Conservation (phyloP, 2,329 filamentous ascomycete species). For the Ceratocystis eucalypticola region DNA sequence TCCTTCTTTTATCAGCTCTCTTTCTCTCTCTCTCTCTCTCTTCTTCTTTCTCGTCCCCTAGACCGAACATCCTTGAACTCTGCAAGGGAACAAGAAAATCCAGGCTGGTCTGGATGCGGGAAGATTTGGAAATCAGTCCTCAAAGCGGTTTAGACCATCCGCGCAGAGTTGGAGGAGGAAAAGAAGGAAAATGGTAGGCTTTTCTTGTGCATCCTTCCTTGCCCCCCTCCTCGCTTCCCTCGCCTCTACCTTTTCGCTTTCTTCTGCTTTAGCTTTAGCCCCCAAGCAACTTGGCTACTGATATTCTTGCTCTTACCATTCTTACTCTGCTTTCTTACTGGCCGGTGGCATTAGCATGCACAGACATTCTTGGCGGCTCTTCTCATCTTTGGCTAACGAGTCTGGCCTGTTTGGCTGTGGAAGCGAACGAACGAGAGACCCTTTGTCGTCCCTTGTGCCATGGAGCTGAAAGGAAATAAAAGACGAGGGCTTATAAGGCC, state of each 20-base stretch:
- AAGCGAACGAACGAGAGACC: not conserved
- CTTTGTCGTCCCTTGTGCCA: not conserved
- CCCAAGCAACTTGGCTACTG: not conserved
- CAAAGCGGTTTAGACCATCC: not conserved
- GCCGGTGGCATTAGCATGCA: not conserved
- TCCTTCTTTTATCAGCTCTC: not conserved
- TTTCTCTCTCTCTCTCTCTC: not conserved
- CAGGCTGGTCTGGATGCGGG: constrained; percentile 3
- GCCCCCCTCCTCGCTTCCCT: not conserved
- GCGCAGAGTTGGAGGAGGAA: not conserved
- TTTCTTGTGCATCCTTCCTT: too few relatives aligned
- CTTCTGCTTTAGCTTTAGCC: not conserved
- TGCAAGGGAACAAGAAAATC: constrained; percentile 3
- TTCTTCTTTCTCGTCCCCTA: not conserved
- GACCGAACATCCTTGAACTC: not conserved
- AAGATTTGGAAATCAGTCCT: not conserved
- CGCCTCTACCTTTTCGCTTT: not conserved
- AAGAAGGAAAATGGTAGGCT: not conserved
- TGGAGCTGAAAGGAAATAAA: not conserved
- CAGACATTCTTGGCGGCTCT: not conserved
- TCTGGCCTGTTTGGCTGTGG: not conserved
- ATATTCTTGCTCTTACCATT: not conserved
- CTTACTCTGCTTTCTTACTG: not conserved
- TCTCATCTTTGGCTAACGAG: not conserved
- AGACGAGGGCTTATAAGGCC: not conserved